Base-by-base conservation (phyloP, 1,284 basidiomycete genomes). In the Trichosporon coremiiforme region DNA sequence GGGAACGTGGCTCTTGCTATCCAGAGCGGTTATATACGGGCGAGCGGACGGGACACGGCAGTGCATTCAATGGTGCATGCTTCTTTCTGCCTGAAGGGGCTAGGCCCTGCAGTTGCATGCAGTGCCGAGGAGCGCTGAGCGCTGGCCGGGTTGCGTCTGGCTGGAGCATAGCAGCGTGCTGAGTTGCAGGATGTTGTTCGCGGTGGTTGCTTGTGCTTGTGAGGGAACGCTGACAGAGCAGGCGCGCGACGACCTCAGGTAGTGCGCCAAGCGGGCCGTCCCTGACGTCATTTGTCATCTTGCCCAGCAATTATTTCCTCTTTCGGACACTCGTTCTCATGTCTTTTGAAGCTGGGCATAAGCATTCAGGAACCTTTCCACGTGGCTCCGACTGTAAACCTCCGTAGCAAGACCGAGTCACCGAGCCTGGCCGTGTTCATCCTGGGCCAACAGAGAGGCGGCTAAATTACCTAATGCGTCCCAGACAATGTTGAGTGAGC, bases 271-370 rank as follows among this genome's bases (percentile, higher is more conserved):
- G n/a, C n/a, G 47, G n/a, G 20, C 8, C 8, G 2, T 53, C 47
- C 47, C 47, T 66, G 41, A 50, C 45, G 41, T 65, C 45, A 65
- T 29, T 38, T 65, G 47, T 53, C 47, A 53, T 53, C 47, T 22
- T 53, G 47, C 47, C 4, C 47, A 53, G 36, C 47, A 20, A 2
- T 4, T 12, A 50, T 50, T 50, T 12, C 65, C 65, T 55, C n/a
- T 66, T 66, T 55, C 41, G 41, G 41, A 66, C 65, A 1, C 5
- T 15, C 6, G 20, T 53, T 53, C 47, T 53, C 47, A 53, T 53
- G 47, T 53, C 47, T 53, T 53, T 15, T 10, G 15, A 53, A 53
- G 47, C 47, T 22, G 20, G 15, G n/a, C 20, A 4, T 20, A 2
- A 2, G 5, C 1, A 53, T 22, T 53, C 47, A 53, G 47, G 35